phyloP scores from a whole-genome alignment of 1,284 basidiomycete genomes.

The Ganoderma leucocontextum region DNA sequence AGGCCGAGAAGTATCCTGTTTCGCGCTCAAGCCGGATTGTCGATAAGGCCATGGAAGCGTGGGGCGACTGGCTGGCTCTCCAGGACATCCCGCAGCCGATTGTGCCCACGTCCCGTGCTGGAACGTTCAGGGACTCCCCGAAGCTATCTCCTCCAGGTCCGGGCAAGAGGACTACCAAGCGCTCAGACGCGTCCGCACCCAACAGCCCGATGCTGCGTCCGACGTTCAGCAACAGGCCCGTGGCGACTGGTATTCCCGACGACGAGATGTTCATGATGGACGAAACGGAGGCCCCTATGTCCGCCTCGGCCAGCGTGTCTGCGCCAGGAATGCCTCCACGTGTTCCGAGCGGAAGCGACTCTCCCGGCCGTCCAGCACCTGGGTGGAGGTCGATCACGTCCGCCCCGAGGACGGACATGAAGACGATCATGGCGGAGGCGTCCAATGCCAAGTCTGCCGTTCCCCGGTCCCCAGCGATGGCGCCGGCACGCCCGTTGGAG shows the following conservation, averaged over 20 bases:
- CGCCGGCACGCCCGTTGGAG: slow-evolving; percentile 11
- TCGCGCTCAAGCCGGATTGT: slow-evolving; percentile 67
- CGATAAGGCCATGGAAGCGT: slow-evolving; percentile 67
- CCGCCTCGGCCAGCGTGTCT: slow-evolving; percentile 11
- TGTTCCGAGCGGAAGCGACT: slow-evolving; percentile 21
- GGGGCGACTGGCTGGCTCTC: slow-evolving; percentile 79
- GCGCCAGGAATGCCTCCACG: slow-evolving; percentile 17
- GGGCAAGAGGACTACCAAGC: slow-evolving; percentile 37
- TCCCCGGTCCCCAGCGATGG: slow-evolving; percentile 15
- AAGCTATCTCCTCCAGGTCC: slow-evolving; percentile 55
- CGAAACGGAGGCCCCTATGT: slow-evolving; percentile 49
- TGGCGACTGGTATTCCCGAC: slow-evolving; percentile 37
- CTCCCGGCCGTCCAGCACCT: slow-evolving; percentile 21
- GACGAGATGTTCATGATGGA: slow-evolving; percentile 77
- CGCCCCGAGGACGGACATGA: slow-evolving; percentile 77
- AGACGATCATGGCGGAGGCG: slow-evolving; percentile 86
- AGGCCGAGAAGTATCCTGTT: slow-evolving; percentile 73
- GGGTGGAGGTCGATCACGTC: slow-evolving; percentile 51
- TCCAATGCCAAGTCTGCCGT: slow-evolving; percentile 45
- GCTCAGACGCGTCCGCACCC: slow-evolving; percentile 35
- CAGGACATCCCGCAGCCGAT: slow-evolving; percentile 85
- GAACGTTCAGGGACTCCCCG: slow-evolving; percentile 51
- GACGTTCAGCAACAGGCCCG: slow-evolving; percentile 33
- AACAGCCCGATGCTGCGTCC: slow-evolving; percentile 46
- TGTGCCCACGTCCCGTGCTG: slow-evolving; percentile 48